Base-by-base conservation (phyloP, 2,329 filamentous ascomycete species). In the Pseudocercospora musae region DNA sequence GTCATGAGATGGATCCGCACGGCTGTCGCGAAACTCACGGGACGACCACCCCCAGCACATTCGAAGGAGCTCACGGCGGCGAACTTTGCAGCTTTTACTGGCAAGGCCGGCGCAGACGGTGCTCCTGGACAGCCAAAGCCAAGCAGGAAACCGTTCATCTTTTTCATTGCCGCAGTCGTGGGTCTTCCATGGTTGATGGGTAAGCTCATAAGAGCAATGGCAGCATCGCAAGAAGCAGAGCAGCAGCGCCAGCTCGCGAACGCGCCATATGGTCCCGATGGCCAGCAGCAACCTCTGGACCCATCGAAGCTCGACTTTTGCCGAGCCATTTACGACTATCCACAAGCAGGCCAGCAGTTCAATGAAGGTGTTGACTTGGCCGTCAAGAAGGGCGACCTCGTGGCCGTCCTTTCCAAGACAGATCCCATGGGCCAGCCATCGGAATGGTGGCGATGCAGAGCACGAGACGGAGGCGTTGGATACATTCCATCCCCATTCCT, bases 371-470 rank as follows among this genome's bases (percentile, higher is more conserved):
- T 98, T 69, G 96, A 99, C 73, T 84, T 99, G 13, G 88, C 91
- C 37, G 94, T 96, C 23, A 93, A 91, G 80, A 97, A 96, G 81
- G 94, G 94, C 63, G 95, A 99, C 71, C 87, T 98, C 58, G 93
- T 99, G 15, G 95, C 95, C 25, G 92, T 99, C 0, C 84, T 99
- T 59, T 89, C 89, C 80, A 97, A 97, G 80, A 90, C 87, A 18
- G 95, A 99, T 72, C 95, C 95, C 0, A 86, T 94, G 73, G 95
- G 95, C 48, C 92, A 95, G 70, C 87, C 92, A 4, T 95, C 90
- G 57, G 94, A 99, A 74, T 99, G 95, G 95, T 99, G 95, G 95
- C 87, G 89, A 68, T 99, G 96, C 78, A 86, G 95, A 59, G 90
- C 94, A 13, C 85, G 95, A 64, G 92, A 98, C 74, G 93, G 92